These are phyloP conservation scores for Zygosaccharomyces pseudorouxii DNA, from an alignment of 805 yeast genomes.

Conservation along the genomic window DNA sequence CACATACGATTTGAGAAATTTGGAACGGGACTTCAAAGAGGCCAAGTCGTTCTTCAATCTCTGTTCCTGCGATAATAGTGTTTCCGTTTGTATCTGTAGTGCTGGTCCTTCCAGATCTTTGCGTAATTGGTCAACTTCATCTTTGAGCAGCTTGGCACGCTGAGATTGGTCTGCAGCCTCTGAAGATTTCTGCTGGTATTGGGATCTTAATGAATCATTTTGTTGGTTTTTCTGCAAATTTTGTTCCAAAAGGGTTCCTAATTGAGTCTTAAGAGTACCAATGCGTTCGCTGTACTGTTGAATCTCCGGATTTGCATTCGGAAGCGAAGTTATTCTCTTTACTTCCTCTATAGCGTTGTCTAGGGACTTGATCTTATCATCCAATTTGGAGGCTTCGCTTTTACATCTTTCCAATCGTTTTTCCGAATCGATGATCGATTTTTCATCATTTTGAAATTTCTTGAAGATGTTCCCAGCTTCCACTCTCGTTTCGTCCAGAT, in stretches of 20 bases:
- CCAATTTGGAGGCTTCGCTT: constrained; percentile 19
- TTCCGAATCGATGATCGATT: constrained; percentile 21
- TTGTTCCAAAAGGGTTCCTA: constrained; percentile 52
- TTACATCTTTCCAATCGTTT: constrained; percentile 24
- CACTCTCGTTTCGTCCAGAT: constrained; percentile 38
- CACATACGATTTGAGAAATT: constrained; percentile 23
- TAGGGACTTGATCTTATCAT: constrained; percentile 11
- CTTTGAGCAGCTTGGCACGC: constrained; percentile 23
- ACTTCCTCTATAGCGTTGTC: constrained; percentile 11
- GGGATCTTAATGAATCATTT: constrained; percentile 36
- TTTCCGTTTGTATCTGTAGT: constrained; percentile 23
- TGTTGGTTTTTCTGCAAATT: constrained; percentile 32
- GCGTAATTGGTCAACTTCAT: constrained; percentile 25
- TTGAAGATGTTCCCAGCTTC: constrained; percentile 42
- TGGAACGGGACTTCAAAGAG: constrained; percentile 14
- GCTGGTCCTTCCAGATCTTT: constrained; percentile 37
- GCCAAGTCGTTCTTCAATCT: constrained; percentile 15
- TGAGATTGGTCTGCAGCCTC: constrained; percentile 44
- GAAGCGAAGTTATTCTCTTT: constrained; percentile 5
- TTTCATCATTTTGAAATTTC: constrained; percentile 25
- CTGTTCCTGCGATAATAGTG: constrained; percentile 11
- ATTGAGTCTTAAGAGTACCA: constrained; percentile 16
- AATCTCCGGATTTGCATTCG: constrained; percentile 12
- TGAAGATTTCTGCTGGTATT: constrained; percentile 45
- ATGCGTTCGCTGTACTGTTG: constrained; percentile 1